Evolutionary conservation across 2,329 filamentous ascomycete genomes (phyloP).

Genomic region (Fusarium tuaranense): DNA sequence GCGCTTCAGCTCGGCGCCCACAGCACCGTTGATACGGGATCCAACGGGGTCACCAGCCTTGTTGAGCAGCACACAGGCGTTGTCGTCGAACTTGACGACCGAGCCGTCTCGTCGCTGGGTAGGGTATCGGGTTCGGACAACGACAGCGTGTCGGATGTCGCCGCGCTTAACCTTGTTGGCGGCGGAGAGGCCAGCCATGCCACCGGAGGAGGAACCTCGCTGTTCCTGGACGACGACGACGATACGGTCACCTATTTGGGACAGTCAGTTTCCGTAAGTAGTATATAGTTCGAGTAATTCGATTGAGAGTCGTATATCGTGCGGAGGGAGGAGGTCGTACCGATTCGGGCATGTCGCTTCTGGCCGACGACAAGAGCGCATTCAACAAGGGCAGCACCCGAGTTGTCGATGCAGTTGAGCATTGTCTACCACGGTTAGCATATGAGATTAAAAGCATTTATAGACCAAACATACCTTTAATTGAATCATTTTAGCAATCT

Average conservation of each 20-base stretch:
- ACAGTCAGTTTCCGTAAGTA: slow-evolving; percentile 6
- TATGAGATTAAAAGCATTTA: rapidly evolving
- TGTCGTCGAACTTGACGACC: slow-evolving; percentile 94
- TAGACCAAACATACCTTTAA: slow-evolving; percentile 72
- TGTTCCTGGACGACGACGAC: slow-evolving; percentile 99
- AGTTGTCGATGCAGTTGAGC: slow-evolving; percentile 99
- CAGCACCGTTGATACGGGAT: slow-evolving; percentile 90
- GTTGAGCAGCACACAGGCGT: slow-evolving; percentile 96
- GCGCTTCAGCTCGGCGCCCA: slow-evolving; percentile 87
- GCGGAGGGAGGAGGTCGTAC: slow-evolving; percentile 61
- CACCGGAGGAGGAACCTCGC: slow-evolving; percentile 79
- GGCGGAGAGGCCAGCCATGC: slow-evolving; percentile 76
- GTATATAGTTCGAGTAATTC: not conserved
- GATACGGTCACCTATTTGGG: slow-evolving; percentile 84
- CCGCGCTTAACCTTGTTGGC: slow-evolving; percentile 95
- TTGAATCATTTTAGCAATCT: slow-evolving; percentile 81
- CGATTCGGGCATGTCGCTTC: slow-evolving; percentile 88
- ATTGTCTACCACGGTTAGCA: slow-evolving; percentile 75
- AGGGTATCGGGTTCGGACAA: slow-evolving; percentile 92
- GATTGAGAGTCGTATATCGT: not conserved
- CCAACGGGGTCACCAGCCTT: slow-evolving; percentile 97
- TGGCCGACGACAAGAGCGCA: slow-evolving; percentile 93
- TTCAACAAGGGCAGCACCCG: slow-evolving; percentile 95
- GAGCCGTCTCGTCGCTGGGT: slow-evolving; percentile 89
- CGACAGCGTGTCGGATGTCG: slow-evolving; percentile 94